phyloP scores from a whole-genome alignment of 1,284 basidiomycete genomes.

The Singerocomus rubriflavus region DNA sequence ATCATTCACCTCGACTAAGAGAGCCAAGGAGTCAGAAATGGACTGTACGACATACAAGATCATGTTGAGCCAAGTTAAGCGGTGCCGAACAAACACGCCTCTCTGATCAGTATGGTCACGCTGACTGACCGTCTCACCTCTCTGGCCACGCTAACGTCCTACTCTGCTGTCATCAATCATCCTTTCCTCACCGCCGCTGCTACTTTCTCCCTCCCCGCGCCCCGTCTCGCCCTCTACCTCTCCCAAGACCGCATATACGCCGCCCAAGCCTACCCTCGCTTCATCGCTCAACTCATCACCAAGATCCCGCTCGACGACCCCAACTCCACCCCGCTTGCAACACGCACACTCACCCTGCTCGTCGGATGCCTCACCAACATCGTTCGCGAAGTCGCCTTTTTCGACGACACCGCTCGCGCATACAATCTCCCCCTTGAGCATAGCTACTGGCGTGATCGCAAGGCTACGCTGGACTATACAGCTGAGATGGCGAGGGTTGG shows the following conservation, averaged over 20 bases:
- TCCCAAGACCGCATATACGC: conserved; percentile 69
- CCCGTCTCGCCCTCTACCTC: conserved; percentile 56
- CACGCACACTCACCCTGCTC: conserved; percentile 48
- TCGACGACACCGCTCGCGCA: conserved; percentile 47
- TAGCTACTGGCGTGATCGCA: conserved; percentile 49
- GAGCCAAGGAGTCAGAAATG: too few species aligned
- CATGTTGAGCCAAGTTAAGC: too few species aligned
- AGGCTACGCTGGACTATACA: conserved; percentile 63
- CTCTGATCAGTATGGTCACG: too few species aligned
- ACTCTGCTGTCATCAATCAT: conserved; percentile 49
- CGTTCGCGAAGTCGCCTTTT: conserved; percentile 61
- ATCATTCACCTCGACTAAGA: too few species aligned
- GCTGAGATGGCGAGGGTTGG: conserved; percentile 64
- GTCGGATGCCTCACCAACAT: conserved; percentile 54
- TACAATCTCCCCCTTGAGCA: conserved; percentile 43
- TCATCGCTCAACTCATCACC: conserved; percentile 55
- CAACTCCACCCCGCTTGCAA: conserved; percentile 28
- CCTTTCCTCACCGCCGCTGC: conserved; percentile 56
- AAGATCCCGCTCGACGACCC: conserved; percentile 47
- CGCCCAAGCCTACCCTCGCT: conserved; percentile 61
- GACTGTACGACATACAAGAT: too few species aligned
- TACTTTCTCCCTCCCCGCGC: conserved; percentile 43
- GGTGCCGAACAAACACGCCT: too few species aligned
- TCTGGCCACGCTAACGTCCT: conserved; percentile 37
- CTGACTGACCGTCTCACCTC: conserved; percentile 33